Conservation (phyloP, 2,329 filamentous ascomycete genomes). For the Davidsoniella eucalypti region DNA sequence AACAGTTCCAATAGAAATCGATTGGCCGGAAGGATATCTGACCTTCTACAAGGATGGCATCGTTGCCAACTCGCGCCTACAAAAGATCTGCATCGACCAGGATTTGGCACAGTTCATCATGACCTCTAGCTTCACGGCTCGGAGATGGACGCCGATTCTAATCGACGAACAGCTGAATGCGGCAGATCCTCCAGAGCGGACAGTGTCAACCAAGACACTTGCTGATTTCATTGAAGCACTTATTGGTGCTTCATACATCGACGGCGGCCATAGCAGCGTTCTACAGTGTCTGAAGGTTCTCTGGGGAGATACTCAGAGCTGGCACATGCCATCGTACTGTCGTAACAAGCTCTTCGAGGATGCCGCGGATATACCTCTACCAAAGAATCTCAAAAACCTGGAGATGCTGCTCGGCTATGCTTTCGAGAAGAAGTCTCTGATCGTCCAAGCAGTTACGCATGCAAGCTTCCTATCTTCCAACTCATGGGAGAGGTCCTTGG, state of each 20-base stretch:
- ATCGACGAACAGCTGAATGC: constrained; percentile 22
- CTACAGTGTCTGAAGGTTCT: constrained; percentile 52
- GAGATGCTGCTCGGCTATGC: constrained; percentile 54
- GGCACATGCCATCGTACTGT: constrained; percentile 29
- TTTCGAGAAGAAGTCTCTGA: constrained; percentile 50
- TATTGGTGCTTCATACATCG: constrained; percentile 57
- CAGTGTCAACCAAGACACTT: constrained; percentile 58
- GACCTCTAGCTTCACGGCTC: constrained; percentile 46
- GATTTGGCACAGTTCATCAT: constrained; percentile 62
- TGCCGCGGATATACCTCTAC: constrained; percentile 21
- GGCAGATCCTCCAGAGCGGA: constrained; percentile 16
- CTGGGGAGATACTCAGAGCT: constrained; percentile 30
- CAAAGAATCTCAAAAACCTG: constrained; percentile 30
- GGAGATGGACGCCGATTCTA: constrained; percentile 57
- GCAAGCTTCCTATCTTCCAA: constrained; percentile 34
- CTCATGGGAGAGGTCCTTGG: constrained; percentile 30
- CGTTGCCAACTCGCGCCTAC: constrained; percentile 61
- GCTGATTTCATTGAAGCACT: constrained; percentile 80
- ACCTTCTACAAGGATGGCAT: constrained; percentile 49
- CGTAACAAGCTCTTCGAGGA: constrained; percentile 28
- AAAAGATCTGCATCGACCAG: constrained; percentile 40
- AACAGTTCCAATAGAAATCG: constrained; percentile 30
- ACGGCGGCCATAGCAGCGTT: constrained; percentile 48
- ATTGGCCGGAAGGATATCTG: constrained; percentile 64
- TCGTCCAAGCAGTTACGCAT: constrained; percentile 72